Conservation (phyloP, 73 alveolate genomes). For the Tetrahymena malaccensis region DNA sequence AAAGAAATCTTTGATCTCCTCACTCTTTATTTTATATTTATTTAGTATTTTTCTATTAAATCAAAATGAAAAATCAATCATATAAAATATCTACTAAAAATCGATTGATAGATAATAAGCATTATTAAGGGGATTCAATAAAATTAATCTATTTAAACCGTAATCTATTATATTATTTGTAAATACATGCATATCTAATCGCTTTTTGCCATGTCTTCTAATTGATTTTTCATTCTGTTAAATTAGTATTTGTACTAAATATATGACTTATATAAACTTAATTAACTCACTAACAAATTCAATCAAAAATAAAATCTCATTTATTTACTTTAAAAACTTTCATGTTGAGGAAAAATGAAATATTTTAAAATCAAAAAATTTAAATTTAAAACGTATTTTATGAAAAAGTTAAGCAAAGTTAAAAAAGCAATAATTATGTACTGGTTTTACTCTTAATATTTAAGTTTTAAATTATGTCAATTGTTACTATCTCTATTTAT, state of each 20-base stretch:
- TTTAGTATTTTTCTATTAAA: background rate
- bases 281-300: no score
- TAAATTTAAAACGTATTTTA: no score
- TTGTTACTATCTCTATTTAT: no score
- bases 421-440: no score
- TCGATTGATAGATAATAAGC: background rate
- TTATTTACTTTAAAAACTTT: no score
- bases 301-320: no score
- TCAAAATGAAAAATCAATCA: background rate
- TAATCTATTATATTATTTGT: background rate
- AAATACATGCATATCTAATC: background rate
- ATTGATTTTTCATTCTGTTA: background rate
- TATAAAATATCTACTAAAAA: background rate
- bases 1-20: background rate
- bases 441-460: no score
- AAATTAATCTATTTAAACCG: background rate
- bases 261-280: no score
- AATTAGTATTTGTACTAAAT: background rate
- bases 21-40: background rate
- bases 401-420: no score
- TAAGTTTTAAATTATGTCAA: no score
- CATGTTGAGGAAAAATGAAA: no score
- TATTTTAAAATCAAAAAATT: no score
- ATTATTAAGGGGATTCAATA: background rate
- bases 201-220: background rate